Evolutionary conservation across 1,139 yeast species (phyloP).

Genomic region (Blastobotrys serpentis): DNA sequence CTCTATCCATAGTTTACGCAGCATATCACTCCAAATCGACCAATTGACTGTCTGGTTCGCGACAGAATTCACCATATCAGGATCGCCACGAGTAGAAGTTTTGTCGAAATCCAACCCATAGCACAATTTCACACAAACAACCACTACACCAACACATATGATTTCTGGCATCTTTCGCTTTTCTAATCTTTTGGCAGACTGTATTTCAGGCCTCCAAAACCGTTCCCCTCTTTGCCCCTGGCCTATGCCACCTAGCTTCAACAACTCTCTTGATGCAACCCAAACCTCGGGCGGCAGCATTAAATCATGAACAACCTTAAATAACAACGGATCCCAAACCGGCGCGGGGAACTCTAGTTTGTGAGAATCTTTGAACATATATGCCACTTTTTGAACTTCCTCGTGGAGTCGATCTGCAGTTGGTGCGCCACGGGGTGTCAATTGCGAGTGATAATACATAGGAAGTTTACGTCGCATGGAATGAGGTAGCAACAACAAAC

Average conservation of each 20-base stretch:
- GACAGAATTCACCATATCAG: slow-evolving; percentile 19
- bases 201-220: slow-evolving; percentile 2
- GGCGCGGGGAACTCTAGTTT: slow-evolving; percentile 28
- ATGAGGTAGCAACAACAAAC: slow-evolving; percentile 24
- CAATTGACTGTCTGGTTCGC: slow-evolving; percentile 33
- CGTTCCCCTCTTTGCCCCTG: neutral
- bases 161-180: slow-evolving; percentile 22
- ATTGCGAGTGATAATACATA: slow-evolving; percentile 12
- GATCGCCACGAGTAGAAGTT: slow-evolving; percentile 15
- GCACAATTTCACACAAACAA: slow-evolving; percentile 35
- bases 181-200: neutral
- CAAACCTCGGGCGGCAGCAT: slow-evolving; percentile 40
- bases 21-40: slow-evolving; percentile 37
- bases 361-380: slow-evolving; percentile 17
- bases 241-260: neutral
- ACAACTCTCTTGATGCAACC: slow-evolving; percentile 23
- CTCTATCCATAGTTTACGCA: slow-evolving; percentile 36
- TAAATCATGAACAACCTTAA: slow-evolving; percentile 33
- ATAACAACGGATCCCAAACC: slow-evolving; percentile 29
- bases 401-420: slow-evolving; percentile 20
- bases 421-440: slow-evolving; percentile 24
- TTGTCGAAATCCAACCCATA: slow-evolving; percentile 37
- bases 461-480: slow-evolving; percentile 23
- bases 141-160: slow-evolving; percentile 23
- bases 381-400: slow-evolving; percentile 16